phyloP scores from a whole-genome alignment of 2,329 filamentous ascomycete genomes.

The Xylaria hypoxylon region DNA sequence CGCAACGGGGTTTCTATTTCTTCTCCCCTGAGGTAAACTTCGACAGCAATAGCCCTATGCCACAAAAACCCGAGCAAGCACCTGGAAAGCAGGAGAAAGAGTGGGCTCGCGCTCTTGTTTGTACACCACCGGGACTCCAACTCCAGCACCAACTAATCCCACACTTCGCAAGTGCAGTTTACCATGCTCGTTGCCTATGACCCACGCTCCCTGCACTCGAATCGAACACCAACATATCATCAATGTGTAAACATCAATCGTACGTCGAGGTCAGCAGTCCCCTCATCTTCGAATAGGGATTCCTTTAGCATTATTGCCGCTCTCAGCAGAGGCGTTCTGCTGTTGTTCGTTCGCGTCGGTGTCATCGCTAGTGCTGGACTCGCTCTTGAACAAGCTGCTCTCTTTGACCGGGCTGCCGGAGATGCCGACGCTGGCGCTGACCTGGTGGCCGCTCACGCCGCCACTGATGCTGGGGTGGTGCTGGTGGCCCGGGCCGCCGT shows the following conservation, averaged over 20 bases:
- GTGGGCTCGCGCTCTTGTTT: slow-evolving; percentile 20
- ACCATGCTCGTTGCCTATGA: slow-evolving; percentile 5
- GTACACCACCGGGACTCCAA: slow-evolving; percentile 21
- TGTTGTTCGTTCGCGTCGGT: slow-evolving; percentile 60
- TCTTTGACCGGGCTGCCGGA: slow-evolving; percentile 90
- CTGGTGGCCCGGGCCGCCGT: slow-evolving; percentile 53
- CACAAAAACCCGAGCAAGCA: not conserved
- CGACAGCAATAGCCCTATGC: slow-evolving; percentile 7
- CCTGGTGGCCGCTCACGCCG: slow-evolving; percentile 58
- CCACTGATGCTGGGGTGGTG: slow-evolving; percentile 52
- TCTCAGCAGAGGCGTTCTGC: slow-evolving; percentile 53
- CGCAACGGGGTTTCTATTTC: not conserved
- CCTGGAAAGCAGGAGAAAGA: slow-evolving; percentile 5
- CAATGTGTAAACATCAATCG: not conserved
- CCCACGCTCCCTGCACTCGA: slow-evolving; percentile 4
- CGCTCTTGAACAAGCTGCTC: slow-evolving; percentile 84
- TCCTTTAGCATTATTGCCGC: slow-evolving; percentile 62
- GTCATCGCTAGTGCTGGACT: slow-evolving; percentile 73
- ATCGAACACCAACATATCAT: slow-evolving; percentile 9
- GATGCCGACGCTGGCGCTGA: slow-evolving; percentile 51
- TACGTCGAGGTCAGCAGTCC: not conserved
- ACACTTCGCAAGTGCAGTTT: slow-evolving; percentile 9
- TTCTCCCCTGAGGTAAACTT: not conserved
- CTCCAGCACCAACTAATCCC: slow-evolving; percentile 16
- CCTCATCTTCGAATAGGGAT: slow-evolving; percentile 74